phyloP scores from a whole-genome alignment of 352 stramenopile genomes.

The Globisporangium yorkense region DNA sequence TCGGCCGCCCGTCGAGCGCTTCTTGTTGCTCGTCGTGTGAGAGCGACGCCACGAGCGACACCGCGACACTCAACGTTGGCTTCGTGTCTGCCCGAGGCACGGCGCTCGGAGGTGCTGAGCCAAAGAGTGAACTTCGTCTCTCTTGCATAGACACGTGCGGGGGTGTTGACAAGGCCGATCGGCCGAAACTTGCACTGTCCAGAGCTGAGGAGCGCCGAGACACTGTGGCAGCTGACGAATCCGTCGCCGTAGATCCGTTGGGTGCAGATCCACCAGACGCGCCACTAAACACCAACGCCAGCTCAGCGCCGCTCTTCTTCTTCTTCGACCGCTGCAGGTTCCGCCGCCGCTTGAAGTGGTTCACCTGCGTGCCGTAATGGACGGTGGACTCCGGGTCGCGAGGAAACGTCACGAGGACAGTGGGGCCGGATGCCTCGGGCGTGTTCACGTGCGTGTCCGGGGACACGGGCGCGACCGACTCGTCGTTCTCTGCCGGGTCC shows the following conservation, averaged over 20 bases:
- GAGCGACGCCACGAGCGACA: slow-evolving; percentile 65
- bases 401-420: slow-evolving; percentile 57
- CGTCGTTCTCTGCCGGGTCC: slow-evolving; percentile 42
- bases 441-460: slow-evolving; percentile 72
- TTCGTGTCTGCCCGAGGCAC: slow-evolving; percentile 21
- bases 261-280: background rate
- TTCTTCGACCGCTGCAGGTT: slow-evolving; percentile 9
- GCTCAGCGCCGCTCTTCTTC: background rate
- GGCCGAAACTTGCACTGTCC: slow-evolving; percentile 3
- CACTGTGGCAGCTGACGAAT: background rate
- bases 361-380: slow-evolving; percentile 37
- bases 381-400: slow-evolving; percentile 25
- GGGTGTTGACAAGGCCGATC: background rate
- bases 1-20: slow-evolving; percentile 42
- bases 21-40: slow-evolving; percentile 71
- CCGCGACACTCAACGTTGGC: slow-evolving; percentile 48
- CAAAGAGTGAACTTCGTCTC: slow-evolving; percentile 6
- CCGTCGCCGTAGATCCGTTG: background rate
- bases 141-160: background rate
- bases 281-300: slow-evolving; percentile 28
- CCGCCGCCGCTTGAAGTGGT: slow-evolving; percentile 55
- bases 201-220: slow-evolving; percentile 2
- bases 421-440: slow-evolving; percentile 31
- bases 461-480: slow-evolving; percentile 51
- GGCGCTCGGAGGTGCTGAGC: background rate